Percentiles rank a stretch among this genome's conserved stretches.
Evolutionary conservation across 108 stramenopile species (phyloP).

Genomic region (Schizochytrium sp.): DNA sequence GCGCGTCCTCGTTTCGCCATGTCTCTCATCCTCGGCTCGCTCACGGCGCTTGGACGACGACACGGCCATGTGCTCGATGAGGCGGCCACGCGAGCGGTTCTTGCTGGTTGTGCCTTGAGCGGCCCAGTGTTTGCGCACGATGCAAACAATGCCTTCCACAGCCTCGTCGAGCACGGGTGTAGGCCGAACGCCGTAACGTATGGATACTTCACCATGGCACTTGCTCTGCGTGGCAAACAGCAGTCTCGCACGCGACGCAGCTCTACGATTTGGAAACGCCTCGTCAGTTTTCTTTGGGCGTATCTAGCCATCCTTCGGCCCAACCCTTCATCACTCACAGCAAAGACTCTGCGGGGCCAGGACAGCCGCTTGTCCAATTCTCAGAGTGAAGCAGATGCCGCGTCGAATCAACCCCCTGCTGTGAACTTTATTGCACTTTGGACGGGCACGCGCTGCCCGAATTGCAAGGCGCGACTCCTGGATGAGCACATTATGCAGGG

Average conservation of each 20-base stretch:
- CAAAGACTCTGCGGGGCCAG: too few relatives aligned
- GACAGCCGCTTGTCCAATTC: too few relatives aligned
- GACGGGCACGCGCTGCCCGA: not conserved
- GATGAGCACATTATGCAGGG: slow-evolving; percentile 18
- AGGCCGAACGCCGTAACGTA: slow-evolving; percentile 4
- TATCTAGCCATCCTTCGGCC: not conserved
- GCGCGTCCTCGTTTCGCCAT: not conserved
- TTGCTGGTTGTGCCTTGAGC: not conserved
- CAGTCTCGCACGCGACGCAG: not conserved
- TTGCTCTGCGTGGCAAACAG: not conserved
- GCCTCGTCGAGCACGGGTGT: not conserved
- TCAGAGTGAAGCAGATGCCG: too few relatives aligned
- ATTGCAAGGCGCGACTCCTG: not conserved
- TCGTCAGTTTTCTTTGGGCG: not conserved
- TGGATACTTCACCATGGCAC: not conserved
- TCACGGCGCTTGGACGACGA: not conserved
- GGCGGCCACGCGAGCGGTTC: not conserved
- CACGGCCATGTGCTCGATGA: slow-evolving; percentile 6
- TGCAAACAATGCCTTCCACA: not conserved
- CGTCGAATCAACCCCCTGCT: not conserved
- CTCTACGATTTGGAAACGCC: not conserved
- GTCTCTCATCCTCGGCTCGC: not conserved
- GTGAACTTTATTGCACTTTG: not conserved
- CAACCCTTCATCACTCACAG: too few relatives aligned
- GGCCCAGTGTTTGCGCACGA: not conserved